These are phyloP conservation scores for Pichia deserticola DNA, from an alignment of 805 yeast genomes.

Conservation along the genomic window DNA sequence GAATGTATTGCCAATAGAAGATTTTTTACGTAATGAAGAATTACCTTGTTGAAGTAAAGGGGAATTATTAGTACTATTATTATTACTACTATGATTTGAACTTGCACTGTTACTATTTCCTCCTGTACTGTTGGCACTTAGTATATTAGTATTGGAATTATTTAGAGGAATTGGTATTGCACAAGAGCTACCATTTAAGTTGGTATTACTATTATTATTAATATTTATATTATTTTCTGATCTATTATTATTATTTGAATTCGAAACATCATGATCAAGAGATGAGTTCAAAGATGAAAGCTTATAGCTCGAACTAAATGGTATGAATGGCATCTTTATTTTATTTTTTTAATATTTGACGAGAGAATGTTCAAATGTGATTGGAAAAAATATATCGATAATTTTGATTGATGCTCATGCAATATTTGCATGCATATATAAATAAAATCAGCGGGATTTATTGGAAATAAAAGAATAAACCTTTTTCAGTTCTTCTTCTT, in stretches of 20 bases:
- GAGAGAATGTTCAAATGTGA: too few species aligned
- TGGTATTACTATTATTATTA: background rate
- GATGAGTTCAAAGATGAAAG: background rate
- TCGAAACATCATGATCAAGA: background rate
- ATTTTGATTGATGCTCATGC: too few species aligned
- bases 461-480: too few species aligned
- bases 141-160: background rate
- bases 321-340: constrained; percentile 5
- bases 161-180: background rate
- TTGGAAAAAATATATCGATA: too few species aligned
- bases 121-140: too few species aligned
- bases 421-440: too few species aligned
- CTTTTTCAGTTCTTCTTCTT: too few species aligned
- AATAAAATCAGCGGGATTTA: too few species aligned
- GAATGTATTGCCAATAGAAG: constrained; percentile 23
- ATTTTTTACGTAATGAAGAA: constrained; percentile 13
- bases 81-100: background rate
- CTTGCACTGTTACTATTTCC: background rate
- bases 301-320: constrained; percentile 1
- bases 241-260: background rate
- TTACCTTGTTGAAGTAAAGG: constrained; percentile 3
- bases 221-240: background rate
- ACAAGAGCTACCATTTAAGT: background rate
- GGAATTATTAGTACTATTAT: background rate
- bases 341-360: too few species aligned